These are phyloP conservation scores for Saururus chinensis DNA, from an alignment of 164 flowering plant genomes.

Conservation along the genomic window DNA sequence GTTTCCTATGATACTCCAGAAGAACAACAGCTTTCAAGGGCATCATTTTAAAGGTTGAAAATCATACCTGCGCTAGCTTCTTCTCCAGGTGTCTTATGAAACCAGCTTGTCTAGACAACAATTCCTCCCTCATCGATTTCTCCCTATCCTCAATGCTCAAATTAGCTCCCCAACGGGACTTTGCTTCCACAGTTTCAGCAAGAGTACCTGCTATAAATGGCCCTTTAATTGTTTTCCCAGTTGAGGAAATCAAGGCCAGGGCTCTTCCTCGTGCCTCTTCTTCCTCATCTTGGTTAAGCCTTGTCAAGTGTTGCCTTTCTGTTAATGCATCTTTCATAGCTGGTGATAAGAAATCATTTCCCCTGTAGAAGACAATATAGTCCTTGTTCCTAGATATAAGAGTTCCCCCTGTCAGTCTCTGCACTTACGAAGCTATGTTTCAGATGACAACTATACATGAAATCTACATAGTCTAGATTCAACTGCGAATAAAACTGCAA, in stretches of 20 bases:
- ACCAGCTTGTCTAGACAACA: constrained; percentile 48
- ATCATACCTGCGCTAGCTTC: constrained; percentile 55
- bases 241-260: constrained; percentile 21
- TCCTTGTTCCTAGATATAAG: constrained; percentile 85
- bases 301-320: constrained; percentile 43
- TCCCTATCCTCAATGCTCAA: constrained; percentile 43
- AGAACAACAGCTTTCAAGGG: not conserved
- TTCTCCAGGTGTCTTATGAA: constrained; percentile 49
- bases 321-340: constrained; percentile 32
- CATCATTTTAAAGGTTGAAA: constrained; percentile 2
- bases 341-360: constrained; percentile 86
- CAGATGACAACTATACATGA: not conserved
- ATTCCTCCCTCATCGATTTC: constrained; percentile 53
- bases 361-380: constrained; percentile 81
- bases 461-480: not conserved
- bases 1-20: not conserved
- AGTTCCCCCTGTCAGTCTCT: constrained; percentile 87
- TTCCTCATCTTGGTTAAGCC: constrained; percentile 55
- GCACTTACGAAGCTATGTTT: constrained; percentile 14
- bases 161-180: constrained; percentile 62
- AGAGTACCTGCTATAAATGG: constrained; percentile 85
- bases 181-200: constrained; percentile 74
- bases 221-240: constrained; percentile 23
- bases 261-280: constrained; percentile 55
- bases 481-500: not conserved